Evolutionary conservation across 163 green algal genomes (phyloP).

Genomic region (Chlorella variabilis): DNA sequence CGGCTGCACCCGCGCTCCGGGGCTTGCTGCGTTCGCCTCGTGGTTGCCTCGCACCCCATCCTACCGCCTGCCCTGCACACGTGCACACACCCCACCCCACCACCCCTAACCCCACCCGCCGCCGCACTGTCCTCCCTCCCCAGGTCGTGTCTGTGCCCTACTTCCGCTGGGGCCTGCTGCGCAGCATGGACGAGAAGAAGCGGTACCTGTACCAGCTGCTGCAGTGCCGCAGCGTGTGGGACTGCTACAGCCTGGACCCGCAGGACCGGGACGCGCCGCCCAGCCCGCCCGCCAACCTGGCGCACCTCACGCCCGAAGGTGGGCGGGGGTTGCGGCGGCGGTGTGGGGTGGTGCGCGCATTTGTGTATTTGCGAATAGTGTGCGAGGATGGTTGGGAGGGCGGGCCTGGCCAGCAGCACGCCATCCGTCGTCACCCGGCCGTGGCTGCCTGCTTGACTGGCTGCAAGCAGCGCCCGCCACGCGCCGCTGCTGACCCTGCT

Average conservation of each 20-base stretch:
- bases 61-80: background rate
- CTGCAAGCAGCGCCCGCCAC: too few relatives aligned
- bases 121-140: background rate
- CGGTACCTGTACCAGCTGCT: slow-evolving; percentile 47
- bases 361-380: too few relatives aligned
- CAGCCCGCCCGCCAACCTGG: slow-evolving; percentile 27
- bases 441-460: too few relatives aligned
- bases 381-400: too few relatives aligned
- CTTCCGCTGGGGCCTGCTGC: slow-evolving; percentile 40
- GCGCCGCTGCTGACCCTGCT: too few relatives aligned
- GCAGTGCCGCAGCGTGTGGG: slow-evolving; percentile 32
- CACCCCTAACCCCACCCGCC: too few relatives aligned
- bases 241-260: slow-evolving; percentile 24
- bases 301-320: slow-evolving; percentile 34
- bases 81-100: too few relatives aligned
- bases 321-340: background rate
- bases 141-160: slow-evolving; percentile 54
- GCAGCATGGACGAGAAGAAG: slow-evolving; percentile 7
- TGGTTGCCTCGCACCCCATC: too few relatives aligned
- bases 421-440: too few relatives aligned
- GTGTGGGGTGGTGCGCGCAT: background rate
- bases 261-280: slow-evolving; percentile 10
- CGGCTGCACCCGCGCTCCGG: too few relatives aligned
- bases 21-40: too few relatives aligned
- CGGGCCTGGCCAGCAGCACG: too few relatives aligned